Evolutionary conservation across 768 basidiomycete genomes (phyloP), one percentile per base, ranked within the genome.

Genomic region (Rhodotorula diobovata): DNA sequence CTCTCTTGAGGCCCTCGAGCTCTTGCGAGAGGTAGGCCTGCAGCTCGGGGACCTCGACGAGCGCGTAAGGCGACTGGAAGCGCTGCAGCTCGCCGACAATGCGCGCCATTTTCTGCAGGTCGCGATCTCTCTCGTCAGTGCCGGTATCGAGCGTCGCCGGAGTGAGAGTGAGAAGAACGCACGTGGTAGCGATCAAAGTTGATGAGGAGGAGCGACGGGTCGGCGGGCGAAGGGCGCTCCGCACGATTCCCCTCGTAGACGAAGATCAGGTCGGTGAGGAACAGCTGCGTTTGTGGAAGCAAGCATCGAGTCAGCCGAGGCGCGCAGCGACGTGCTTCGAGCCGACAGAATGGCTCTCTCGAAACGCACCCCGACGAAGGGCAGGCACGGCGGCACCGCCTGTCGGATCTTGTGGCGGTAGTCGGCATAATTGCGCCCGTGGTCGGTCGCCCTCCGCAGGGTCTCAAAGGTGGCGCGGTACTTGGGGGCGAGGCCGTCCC

Each of bases 141-240:
- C 23, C 45, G 10, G 14, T 2, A 21, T 21, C 2, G 34, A 55
- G 8, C 5, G 50, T 12, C 51, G 66, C 37, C 18, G n/a, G 35
- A n/a, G 10, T 74, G 86, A 90, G 90, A 83, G 90, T 88, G 55
- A 93, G 85, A 21, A 77, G 88, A 84, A 94, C 84, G 79, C 91
- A 95, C 77, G 78, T 90, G 89, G 77, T 96, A 98, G 80, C 96
- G 95, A 81, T 94, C 95, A 78, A 96, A 93, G 81, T 99, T 99
- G 79, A 98, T 84, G 50, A 99, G 82, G 76, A 87, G 90, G 81
- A 90, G 88, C 68, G 85, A 85, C 2, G 89, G 84, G 64, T 87
- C 87, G 67, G 86, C 80, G 1, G 93, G 90, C 11, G 93, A 90
- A 25, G 87, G 85, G 74, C 95, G 86, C 76, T 89, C 84, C 23